Conservation (phyloP, 257 asterid genomes). For the Coffea canephora region DNA sequence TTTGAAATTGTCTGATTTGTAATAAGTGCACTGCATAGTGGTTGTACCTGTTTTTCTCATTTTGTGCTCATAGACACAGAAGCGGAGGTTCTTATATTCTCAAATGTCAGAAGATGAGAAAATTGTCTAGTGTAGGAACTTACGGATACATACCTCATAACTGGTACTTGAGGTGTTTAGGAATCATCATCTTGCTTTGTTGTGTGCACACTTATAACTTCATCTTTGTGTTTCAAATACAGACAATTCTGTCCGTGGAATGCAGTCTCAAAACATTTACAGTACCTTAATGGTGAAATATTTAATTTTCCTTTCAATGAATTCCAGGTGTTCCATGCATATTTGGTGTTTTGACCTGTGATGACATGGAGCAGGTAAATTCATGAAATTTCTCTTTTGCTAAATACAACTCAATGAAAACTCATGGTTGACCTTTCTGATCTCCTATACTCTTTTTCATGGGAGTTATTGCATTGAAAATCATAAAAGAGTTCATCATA, state of each 20-base stretch:
- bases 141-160: neutral
- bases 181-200: neutral
- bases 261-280: neutral
- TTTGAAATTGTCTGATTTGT: neutral
- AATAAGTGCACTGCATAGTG: neutral
- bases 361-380: slow-evolving; percentile 86
- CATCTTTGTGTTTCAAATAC: neutral
- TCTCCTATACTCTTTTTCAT: neutral
- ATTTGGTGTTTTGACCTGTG: slow-evolving; percentile 25
- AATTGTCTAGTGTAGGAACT: neutral
- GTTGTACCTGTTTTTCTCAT: neutral
- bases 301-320: slow-evolving; percentile 1
- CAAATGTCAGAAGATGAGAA: neutral
- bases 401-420: too few relatives aligned
- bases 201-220: neutral
- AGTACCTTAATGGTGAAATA: too few relatives aligned
- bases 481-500: too few relatives aligned
- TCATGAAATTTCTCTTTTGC: neutral
- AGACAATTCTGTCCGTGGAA: neutral
- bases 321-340: slow-evolving; percentile 90
- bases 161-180: too few relatives aligned
- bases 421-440: neutral
- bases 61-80: neutral
- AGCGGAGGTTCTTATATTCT: neutral
- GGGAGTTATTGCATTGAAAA: neutral